phyloP scores from a whole-genome alignment of 1,284 basidiomycete genomes.

The Wolfiporia cocos region DNA sequence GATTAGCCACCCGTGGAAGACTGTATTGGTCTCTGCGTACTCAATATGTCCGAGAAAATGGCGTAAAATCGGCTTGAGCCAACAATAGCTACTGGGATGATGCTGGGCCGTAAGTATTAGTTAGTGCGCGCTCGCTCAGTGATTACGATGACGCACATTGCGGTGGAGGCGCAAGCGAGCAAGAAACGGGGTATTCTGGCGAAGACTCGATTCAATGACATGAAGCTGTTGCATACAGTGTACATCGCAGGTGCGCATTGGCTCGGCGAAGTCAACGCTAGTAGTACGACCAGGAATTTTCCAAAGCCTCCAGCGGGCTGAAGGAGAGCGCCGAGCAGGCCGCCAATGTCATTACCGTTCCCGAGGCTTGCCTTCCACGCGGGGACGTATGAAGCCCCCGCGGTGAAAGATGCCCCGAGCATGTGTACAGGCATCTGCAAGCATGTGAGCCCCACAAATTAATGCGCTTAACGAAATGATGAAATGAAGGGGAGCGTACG shows the following conservation, averaged over 20 bases:
- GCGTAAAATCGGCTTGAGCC: slow-evolving; percentile 52
- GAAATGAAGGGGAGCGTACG: slow-evolving; percentile 15
- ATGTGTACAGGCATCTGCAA: slow-evolving; percentile 51
- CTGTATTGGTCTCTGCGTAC: slow-evolving; percentile 24
- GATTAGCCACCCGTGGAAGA: background rate
- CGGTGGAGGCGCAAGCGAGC: slow-evolving; percentile 63
- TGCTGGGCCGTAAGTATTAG: background rate
- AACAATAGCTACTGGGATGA: slow-evolving; percentile 52
- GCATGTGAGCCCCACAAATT: background rate
- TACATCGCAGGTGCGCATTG: slow-evolving; percentile 74
- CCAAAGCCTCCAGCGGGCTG: slow-evolving; percentile 45
- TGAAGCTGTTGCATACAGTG: slow-evolving; percentile 68
- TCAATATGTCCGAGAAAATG: slow-evolving; percentile 50
- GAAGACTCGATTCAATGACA: slow-evolving; percentile 55
- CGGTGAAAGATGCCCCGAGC: slow-evolving; percentile 63
- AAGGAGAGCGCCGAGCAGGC: slow-evolving; percentile 38
- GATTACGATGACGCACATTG: slow-evolving; percentile 40
- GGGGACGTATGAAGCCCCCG: slow-evolving; percentile 49
- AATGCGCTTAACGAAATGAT: background rate
- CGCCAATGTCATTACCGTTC: slow-evolving; percentile 48
- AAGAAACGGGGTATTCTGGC: slow-evolving; percentile 65
- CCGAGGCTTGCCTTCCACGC: slow-evolving; percentile 55
- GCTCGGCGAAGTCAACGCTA: slow-evolving; percentile 48
- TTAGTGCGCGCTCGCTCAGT: slow-evolving; percentile 1
- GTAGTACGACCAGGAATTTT: slow-evolving; percentile 52